Base-by-base conservation (phyloP, 192 early-diverging fungal genomes). In the Coemansia sp. region DNA sequence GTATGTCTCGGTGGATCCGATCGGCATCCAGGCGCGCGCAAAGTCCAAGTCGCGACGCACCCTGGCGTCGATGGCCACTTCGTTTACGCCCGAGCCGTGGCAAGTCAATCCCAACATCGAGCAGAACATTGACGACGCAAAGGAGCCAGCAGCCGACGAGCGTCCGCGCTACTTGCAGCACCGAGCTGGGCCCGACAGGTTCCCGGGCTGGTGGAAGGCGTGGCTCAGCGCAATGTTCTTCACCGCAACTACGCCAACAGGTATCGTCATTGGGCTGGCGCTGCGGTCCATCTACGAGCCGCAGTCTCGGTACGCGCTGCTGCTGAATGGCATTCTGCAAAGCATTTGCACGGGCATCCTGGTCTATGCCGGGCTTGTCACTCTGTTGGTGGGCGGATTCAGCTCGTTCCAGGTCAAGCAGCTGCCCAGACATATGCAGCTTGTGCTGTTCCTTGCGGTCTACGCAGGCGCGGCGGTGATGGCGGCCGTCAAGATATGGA, bases 241-340 rank as follows among this genome's bases (percentile, higher is more conserved):
- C 67, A 76, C 86, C 0, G 40, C 91, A 4, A 90, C 87, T 11
- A 93, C 92, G 0, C 93, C 93, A 0, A 53, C 90, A 15, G 93
- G 93, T 19, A 82, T 91, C 10, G 83, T 85, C 22, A 87, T 94
- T 50, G 93, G 93, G 7, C 87, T 93, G 66, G 88, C 84, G 0
- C 67, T 93, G 19, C 84, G 77, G 36, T 62, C 76, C 11, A 67
- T 82, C 2, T 93, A 87, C 68, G 87, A 87, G 59, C 76, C 79
- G 4, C 84, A 88, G 58, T 87, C 86, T 34, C 62, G 62, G 7
- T 72, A 84, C 4, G 77, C 85, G 4, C 58, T 94, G 25, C 73
- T 91, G 10, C 56, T 85, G 10, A 85, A 85, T 29, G 92, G 89
- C 23, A 77, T 92, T 38, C 70, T 92, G 23, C 87, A 95, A 69